These are phyloP conservation scores for Coleophoma crateriformis DNA, from an alignment of 2,329 filamentous ascomycete genomes.

Conservation along the genomic window DNA sequence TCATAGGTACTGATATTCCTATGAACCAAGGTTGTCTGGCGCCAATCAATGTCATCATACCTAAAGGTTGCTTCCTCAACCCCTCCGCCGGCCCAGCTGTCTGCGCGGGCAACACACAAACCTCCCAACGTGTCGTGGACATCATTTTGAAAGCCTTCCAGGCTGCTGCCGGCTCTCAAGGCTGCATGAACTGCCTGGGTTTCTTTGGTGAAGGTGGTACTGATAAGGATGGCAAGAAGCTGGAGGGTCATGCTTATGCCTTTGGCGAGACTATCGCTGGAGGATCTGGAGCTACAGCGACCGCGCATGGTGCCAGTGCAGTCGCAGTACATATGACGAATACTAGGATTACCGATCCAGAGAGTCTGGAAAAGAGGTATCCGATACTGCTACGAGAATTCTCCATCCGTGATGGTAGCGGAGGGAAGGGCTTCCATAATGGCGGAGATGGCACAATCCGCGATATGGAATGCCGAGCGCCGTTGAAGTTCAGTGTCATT, in stretches of 20 bases:
- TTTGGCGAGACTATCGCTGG: slow-evolving; percentile 80
- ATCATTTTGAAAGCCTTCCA: slow-evolving; percentile 73
- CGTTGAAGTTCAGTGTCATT: slow-evolving; percentile 70
- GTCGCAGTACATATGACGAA: slow-evolving; percentile 83
- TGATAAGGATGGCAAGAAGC: slow-evolving; percentile 14
- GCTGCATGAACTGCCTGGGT: slow-evolving; percentile 76
- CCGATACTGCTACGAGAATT: slow-evolving; percentile 68
- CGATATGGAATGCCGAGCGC: slow-evolving; percentile 73
- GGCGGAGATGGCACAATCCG: slow-evolving; percentile 70
- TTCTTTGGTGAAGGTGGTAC: slow-evolving; percentile 52
- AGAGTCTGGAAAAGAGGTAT: slow-evolving; percentile 71
- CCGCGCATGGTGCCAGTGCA: slow-evolving; percentile 66
- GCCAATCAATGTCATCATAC: slow-evolving; percentile 67
- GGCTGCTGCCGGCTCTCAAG: slow-evolving; percentile 71
- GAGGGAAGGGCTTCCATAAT: slow-evolving; percentile 55
- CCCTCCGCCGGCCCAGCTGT: slow-evolving; percentile 71
- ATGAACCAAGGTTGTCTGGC: slow-evolving; percentile 77
- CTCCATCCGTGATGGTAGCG: slow-evolving; percentile 52
- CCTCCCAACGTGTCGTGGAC: slow-evolving; percentile 72
- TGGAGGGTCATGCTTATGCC: slow-evolving; percentile 44
- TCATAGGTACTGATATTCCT: slow-evolving; percentile 76
- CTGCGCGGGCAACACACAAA: slow-evolving; percentile 75
- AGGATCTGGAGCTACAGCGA: slow-evolving; percentile 64
- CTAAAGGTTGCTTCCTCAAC: slow-evolving; percentile 62
- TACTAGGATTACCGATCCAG: slow-evolving; percentile 72